These are phyloP conservation scores for Epichloe sibirici DNA, from an alignment of 2,329 filamentous ascomycete genomes.

Conservation along the genomic window DNA sequence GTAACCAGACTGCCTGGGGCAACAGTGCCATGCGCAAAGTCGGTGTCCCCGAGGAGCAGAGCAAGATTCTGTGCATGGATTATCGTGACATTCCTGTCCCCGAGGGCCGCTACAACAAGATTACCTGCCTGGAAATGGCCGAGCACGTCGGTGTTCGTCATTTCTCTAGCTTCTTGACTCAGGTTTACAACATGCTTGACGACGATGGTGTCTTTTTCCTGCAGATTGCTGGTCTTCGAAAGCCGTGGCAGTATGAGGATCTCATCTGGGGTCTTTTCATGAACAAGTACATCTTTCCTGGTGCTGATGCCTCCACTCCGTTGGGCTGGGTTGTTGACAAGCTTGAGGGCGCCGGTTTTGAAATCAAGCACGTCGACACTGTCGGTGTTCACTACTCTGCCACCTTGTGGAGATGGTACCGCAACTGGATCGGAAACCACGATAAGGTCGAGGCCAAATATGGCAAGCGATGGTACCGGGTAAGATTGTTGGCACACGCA, in stretches of 20 bases:
- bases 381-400: conserved; percentile 95
- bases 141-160: conserved; percentile 96
- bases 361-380: conserved; percentile 86
- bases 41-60: conserved; percentile 77
- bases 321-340: conserved; percentile 77
- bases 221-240: conserved; percentile 87
- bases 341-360: conserved; percentile 58
- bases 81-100: conserved; percentile 87
- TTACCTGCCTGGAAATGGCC: conserved; percentile 96
- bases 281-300: conserved; percentile 99
- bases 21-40: conserved; percentile 77
- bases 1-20: conserved; percentile 95
- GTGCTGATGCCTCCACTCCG: conserved; percentile 88
- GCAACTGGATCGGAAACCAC: conserved; percentile 92
- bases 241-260: conserved; percentile 96
- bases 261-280: conserved; percentile 97
- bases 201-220: conserved; percentile 95
- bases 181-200: conserved; percentile 90
- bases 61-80: conserved; percentile 87
- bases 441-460: conserved; percentile 94
- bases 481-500: conserved; percentile 32
- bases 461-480: conserved; percentile 87
- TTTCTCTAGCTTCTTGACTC: conserved; percentile 66
- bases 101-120: conserved; percentile 66
- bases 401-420: conserved; percentile 95